phyloP scores from a whole-genome alignment of 2,329 filamentous ascomycete genomes.

The Boeremia lycopersici region DNA sequence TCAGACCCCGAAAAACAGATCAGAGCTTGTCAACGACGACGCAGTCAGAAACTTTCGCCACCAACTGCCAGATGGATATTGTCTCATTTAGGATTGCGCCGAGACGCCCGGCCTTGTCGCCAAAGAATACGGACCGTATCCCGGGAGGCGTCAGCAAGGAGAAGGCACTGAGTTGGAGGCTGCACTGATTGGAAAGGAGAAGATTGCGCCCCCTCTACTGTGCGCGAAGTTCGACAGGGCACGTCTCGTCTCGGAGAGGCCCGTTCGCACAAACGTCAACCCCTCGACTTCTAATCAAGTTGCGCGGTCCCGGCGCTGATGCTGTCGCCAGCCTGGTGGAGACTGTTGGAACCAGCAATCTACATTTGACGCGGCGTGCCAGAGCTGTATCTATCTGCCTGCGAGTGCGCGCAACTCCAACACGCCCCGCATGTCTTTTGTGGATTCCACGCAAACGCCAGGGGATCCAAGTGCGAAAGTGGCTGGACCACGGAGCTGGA shows the following conservation, averaged over 20 bases:
- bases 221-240: not conserved
- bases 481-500: slow-evolving; percentile 10
- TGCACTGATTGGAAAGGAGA: not conserved
- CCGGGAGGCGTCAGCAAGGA: not conserved
- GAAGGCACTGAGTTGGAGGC: not conserved
- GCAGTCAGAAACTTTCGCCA: no score
- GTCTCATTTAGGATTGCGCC: not conserved
- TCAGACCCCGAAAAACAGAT: no score
- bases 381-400: not conserved
- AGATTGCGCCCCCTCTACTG: not conserved
- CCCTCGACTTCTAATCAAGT: no score
- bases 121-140: not conserved
- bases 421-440: not conserved
- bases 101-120: not conserved
- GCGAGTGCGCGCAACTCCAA: not conserved
- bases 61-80: no score
- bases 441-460: not conserved
- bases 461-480: slow-evolving; percentile 7
- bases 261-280: not conserved
- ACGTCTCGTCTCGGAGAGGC: not conserved
- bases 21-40: no score
- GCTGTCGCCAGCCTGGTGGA: no score
- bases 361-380: not conserved
- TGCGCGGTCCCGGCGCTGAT: no score
- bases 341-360: no score